Evolutionary conservation across 257 asterid species (phyloP).

Genomic region (Solanum paucissectum): DNA sequence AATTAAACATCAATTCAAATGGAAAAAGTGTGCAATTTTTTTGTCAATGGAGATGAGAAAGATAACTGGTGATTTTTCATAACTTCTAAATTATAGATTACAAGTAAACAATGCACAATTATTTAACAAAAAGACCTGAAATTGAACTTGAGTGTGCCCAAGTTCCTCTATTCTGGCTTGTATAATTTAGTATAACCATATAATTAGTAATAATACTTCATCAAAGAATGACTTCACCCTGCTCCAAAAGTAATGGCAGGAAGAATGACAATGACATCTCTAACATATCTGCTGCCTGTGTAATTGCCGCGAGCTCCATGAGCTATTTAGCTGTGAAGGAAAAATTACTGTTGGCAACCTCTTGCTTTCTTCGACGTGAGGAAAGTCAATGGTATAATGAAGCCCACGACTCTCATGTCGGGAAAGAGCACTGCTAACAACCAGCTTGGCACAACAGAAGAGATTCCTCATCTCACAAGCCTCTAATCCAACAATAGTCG

Average conservation of each 20-base stretch:
- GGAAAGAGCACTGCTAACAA: slow-evolving; percentile 79
- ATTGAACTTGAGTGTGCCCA: background rate
- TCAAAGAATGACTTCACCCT: background rate
- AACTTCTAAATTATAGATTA: background rate
- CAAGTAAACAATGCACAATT: background rate
- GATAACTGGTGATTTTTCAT: background rate
- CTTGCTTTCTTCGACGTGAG: slow-evolving; percentile 69
- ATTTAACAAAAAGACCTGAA: background rate
- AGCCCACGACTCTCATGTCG: slow-evolving; percentile 96
- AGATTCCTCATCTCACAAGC: slow-evolving; percentile 93
- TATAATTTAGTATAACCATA: background rate
- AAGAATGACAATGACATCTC: background rate
- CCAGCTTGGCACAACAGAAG: slow-evolving; percentile 88
- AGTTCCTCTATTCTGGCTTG: background rate
- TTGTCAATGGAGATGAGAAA: background rate
- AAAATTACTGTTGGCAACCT: slow-evolving; percentile 84
- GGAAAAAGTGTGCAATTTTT: background rate
- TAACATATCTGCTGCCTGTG: slow-evolving; percentile 43
- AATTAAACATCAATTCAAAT: background rate
- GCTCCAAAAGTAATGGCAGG: background rate
- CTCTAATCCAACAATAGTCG: slow-evolving; percentile 83
- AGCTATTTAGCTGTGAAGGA: slow-evolving; percentile 47
- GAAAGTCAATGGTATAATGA: slow-evolving; percentile 73
- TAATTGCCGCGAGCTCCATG: slow-evolving; percentile 85
- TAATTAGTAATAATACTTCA: background rate